A percentile compares a stretch with the other conserved stretches of the same genome.
Evolutionary conservation across 2,329 filamentous ascomycete genomes (phyloP).

Genomic region (Colletotrichum tropicale): DNA sequence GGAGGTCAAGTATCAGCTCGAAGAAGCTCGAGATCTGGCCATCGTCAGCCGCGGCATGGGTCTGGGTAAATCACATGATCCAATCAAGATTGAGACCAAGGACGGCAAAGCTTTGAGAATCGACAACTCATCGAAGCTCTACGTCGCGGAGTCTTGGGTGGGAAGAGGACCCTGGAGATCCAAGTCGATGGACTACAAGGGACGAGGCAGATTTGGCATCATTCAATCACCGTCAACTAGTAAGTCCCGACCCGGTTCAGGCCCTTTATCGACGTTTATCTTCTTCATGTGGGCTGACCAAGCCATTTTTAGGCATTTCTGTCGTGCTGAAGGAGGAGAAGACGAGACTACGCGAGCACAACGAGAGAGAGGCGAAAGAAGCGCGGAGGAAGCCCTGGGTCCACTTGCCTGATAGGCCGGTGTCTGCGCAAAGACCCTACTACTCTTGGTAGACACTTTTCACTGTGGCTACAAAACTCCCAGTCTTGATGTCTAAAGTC

Average conservation of each 20-base stretch:
- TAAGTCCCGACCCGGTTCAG: conserved; percentile 48
- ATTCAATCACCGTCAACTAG: conserved; percentile 76
- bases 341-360: conserved; percentile 80
- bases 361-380: conserved; percentile 79
- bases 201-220: conserved; percentile 72
- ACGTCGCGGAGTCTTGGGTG: conserved; percentile 93
- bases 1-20: conserved; percentile 79
- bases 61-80: conserved; percentile 49
- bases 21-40: conserved; percentile 82
- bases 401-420: conserved; percentile 83
- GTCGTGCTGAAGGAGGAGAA: conserved; percentile 92
- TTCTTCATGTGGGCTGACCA: background rate
- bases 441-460: conserved; percentile 76
- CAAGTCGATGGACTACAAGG: conserved; percentile 70
- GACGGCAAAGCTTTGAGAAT: conserved; percentile 76
- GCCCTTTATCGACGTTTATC: background rate
- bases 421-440: conserved; percentile 86
- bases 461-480: background rate
- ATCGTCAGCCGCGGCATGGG: conserved; percentile 87
- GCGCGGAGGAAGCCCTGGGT: conserved; percentile 81
- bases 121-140: conserved; percentile 79
- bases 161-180: conserved; percentile 71
- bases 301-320: conserved; percentile 63
- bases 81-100: conserved; percentile 69
- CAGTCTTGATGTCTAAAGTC: background rate